Percentiles rank a stretch among this genome's conserved stretches.
Conservation (phyloP, 345 rosid genomes). For the Atalantia buxifolia region DNA sequence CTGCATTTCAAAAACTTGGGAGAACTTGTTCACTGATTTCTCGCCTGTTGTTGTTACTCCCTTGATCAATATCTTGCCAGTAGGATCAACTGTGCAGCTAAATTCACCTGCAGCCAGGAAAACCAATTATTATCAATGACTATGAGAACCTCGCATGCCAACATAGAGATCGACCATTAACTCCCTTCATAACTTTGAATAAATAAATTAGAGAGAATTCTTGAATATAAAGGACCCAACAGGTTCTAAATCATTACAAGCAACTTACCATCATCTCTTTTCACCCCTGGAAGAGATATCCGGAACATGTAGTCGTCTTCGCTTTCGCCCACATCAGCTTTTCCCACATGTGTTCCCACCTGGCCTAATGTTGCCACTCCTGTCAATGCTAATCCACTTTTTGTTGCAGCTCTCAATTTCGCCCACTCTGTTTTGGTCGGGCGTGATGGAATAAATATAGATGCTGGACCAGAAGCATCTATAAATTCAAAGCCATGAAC, state of each 20-base stretch:
- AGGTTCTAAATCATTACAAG: background rate
- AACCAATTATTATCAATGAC: background rate
- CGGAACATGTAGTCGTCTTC: conserved; percentile 56
- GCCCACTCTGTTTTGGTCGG: conserved; percentile 30
- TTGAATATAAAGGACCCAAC: background rate
- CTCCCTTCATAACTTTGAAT: background rate
- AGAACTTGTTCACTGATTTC: conserved; percentile 38
- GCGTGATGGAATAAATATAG: conserved; percentile 25
- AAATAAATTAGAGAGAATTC: background rate
- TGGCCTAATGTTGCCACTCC: conserved; percentile 38
- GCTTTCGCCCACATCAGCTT: conserved; percentile 51
- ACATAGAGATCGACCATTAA: background rate
- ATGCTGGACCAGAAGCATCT: conserved; percentile 15
- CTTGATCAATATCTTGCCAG: conserved; percentile 46
- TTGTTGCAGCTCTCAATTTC: conserved; percentile 18
- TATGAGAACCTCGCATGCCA: background rate
- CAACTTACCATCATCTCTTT: conserved; percentile 54
- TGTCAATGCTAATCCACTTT: conserved; percentile 29
- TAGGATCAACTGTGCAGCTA: conserved; percentile 43
- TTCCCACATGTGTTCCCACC: conserved; percentile 40
- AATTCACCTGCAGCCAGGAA: conserved; percentile 38
- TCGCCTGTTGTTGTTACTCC: conserved; percentile 72
- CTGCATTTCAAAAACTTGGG: conserved; percentile 50
- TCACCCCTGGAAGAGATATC: conserved; percentile 64
- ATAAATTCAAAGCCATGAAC: background rate